A percentile compares a stretch with the other conserved stretches of the same genome.
These are phyloP conservation scores for Starmerella powellii DNA, from an alignment of 805 yeast genomes.

Conservation along the genomic window DNA sequence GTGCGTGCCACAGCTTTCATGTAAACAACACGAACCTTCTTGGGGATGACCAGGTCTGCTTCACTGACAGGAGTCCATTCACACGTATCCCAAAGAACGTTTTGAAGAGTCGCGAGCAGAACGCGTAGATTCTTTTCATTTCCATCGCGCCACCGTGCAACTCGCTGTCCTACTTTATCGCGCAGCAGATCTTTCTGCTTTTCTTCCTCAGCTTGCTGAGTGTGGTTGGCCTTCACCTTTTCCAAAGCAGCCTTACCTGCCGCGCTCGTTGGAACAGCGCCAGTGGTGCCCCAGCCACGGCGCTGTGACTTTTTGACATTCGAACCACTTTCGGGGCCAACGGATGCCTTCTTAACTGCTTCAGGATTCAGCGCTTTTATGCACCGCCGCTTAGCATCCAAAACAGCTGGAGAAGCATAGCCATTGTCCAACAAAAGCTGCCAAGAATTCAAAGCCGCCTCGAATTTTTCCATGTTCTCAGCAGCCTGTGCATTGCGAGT, in stretches of 20 bases:
- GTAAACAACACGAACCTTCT: constrained; percentile 74
- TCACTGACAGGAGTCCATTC: constrained; percentile 57
- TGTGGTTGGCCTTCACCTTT: constrained; percentile 39
- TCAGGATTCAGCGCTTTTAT: constrained; percentile 50
- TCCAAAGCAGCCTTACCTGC: constrained; percentile 38
- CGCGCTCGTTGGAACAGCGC: constrained; percentile 24
- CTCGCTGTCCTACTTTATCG: constrained; percentile 46
- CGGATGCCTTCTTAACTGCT: constrained; percentile 27
- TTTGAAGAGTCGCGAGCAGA: constrained; percentile 55
- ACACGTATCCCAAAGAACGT: constrained; percentile 52
- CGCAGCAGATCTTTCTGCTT: constrained; percentile 47
- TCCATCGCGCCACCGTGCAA: constrained; percentile 56
- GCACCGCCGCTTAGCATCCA: constrained; percentile 80
- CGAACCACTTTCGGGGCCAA: constrained; percentile 24
- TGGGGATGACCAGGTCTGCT: constrained; percentile 73
- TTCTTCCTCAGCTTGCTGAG: constrained; percentile 38
- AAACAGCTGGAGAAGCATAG: constrained; percentile 43
- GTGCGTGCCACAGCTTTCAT: constrained; percentile 69
- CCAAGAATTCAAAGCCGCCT: constrained; percentile 52
- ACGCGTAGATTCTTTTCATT: constrained; percentile 74
- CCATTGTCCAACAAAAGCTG: constrained; percentile 55
- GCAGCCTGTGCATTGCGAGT: constrained; percentile 69
- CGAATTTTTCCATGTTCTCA: constrained; percentile 64
- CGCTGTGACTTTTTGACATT: constrained; percentile 21
- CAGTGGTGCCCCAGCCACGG: constrained; percentile 21